A percentile compares a stretch with the other conserved stretches of the same genome.
phyloP scores from a whole-genome alignment of 345 rosid species.

The Euphorbia pulcherrima region DNA sequence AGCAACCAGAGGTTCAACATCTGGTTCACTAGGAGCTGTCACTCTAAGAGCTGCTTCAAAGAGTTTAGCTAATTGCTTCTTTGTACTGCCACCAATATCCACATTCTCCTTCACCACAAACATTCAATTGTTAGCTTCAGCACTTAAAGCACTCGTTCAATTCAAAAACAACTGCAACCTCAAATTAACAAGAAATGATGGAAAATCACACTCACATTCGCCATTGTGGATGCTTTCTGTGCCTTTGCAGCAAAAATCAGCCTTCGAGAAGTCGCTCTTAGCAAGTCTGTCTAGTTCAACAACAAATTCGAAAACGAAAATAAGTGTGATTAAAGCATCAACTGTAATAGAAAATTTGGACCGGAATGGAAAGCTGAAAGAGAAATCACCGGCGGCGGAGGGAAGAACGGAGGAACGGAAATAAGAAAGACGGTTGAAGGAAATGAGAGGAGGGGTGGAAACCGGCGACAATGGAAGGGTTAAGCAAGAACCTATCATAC shows the following conservation, averaged over 20 bases:
- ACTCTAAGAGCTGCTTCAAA: constrained; percentile 54
- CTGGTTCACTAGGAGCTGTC: constrained; percentile 55
- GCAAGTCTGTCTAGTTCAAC: constrained; percentile 66
- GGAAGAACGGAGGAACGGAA: constrained; percentile 22
- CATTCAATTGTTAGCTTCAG: constrained; percentile 1
- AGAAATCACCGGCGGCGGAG: constrained; percentile 48
- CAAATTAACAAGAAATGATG: neutral
- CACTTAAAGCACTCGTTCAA: neutral
- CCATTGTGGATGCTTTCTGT: constrained; percentile 53
- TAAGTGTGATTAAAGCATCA: neutral
- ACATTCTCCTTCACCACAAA: constrained; percentile 36
- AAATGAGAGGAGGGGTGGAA: no score
- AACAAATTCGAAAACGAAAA: constrained; percentile 3
- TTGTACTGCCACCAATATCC: constrained; percentile 55
- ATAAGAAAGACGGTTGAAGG: constrained; percentile 34
- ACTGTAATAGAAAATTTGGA: no score
- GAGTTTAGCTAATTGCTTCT: constrained; percentile 51
- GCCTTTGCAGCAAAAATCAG: constrained; percentile 29
- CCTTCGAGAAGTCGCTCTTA: constrained; percentile 50
- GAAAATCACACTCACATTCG: constrained; percentile 39
- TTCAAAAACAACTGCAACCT: neutral
- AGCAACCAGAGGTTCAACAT: constrained; percentile 67
- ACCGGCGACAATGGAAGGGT: constrained; percentile 33
- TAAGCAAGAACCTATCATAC: constrained; percentile 33
- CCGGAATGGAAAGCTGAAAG: no score